Base-by-base conservation (phyloP, 148 eudicot genomes). In the Nyssa sinensis region DNA sequence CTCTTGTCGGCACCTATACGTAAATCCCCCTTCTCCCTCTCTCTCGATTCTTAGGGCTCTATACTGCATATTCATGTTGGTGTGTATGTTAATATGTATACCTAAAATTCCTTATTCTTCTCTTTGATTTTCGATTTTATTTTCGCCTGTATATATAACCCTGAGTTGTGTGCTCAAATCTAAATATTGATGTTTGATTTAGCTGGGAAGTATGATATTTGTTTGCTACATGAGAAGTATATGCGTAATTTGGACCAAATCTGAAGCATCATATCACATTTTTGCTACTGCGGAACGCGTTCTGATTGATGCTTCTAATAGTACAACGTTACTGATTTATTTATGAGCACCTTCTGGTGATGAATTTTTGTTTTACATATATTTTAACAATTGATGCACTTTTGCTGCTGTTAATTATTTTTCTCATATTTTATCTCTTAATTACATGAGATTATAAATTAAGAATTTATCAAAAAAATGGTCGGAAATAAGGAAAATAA, bases 1-100 rank as follows among this genome's bases (percentile, higher is more conserved):
- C 98, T n/a, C 79, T 94, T 35, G 81, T 92, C 71, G 97, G 96
- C 29, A 82, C 81, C 66, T 86, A 86, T 74, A 31, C 77, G 87
- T 94, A 81, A 19, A 39, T 28, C 33, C 25, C 34, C 7, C 27
- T 44, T 53, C 53, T 71, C 66, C 53, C 51, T 68, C 28, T 55
- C n/a, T 64, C 23, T 62, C 39, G 4, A 37, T 25, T 49, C 30
- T 29, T 66, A 7, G 59, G 33, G 70, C 31, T 16, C 57, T 11
- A 49, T 72, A 27, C 55, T 32, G 28, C 24, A 9, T 60, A 49
- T 41, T 12, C 69, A 25, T 17, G 27, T 35, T 64, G 41, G 8
- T 8, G 0, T 69, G 28, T 28, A 5, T 44, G 25, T 17, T 33
- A 6, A 17, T 14, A 11, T 69, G 31, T 41, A 44, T 16, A 44